Base-by-base conservation (phyloP, 305 asterid species). In the Plantago lanceolata region DNA sequence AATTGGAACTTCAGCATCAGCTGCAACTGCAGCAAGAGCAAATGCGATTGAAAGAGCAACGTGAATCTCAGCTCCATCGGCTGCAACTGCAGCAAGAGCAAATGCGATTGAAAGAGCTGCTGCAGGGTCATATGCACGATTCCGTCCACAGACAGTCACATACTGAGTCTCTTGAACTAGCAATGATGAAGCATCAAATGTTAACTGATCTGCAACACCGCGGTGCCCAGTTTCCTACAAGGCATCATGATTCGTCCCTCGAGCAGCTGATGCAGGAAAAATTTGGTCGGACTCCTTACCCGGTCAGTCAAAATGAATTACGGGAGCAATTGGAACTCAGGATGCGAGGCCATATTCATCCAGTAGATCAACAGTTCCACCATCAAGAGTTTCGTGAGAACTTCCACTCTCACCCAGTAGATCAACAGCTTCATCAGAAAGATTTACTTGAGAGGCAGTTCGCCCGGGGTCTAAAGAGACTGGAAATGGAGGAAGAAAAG, bases 401-500 rank as follows among this genome's bases (percentile, higher is more conserved):
- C 9, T 33, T 0, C 6, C 6, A 33, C 9, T 33, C 9, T 33
- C 40, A 24, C 28, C 28, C 28, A 24, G 28, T 33, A 33, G 40
- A 5, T 33, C 6, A 7, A 33, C 40, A 89, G 76, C 70, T 83
- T 49, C 76, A 76, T 76, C 97, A 84, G 73, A 97, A 81, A 59
- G 97, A 89, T 74, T 57, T 80, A 54, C 95, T 80, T 69, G 96
- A 83, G 60, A 89, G 95, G 84, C 95, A 85, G 81, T 61, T 86
- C 66, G 83, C 94, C 8, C 63, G 78, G 78, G 96, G 85, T 53
- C 68, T 88, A 76, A 87, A 87, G 76, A 75, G 86, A 44, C 37
- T 88, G 78, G 97, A 90, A 78, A 78, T 94, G 89, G 99, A 90
- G 75, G 96, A 86, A 65, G 97, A 85, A 58, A 82, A 90, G 75